These are phyloP conservation scores for Ustilago loliicola DNA, from an alignment of 1,284 basidiomycete genomes.

Conservation along the genomic window DNA sequence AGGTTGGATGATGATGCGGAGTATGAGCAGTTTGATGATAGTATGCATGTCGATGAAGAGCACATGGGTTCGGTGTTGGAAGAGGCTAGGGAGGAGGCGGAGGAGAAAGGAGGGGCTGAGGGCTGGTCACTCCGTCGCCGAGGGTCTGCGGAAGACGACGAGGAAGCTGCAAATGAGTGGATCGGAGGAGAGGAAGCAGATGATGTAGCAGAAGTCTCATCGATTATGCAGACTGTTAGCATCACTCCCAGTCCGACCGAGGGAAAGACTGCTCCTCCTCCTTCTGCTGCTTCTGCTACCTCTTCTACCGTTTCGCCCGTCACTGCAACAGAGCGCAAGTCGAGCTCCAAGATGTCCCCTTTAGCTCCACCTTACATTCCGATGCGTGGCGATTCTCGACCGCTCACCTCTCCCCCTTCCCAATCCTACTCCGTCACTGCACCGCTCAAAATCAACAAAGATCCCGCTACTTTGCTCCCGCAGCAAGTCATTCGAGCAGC, in stretches of 20 bases:
- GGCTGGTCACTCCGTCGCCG: constrained; percentile 40
- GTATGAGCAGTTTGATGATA: constrained; percentile 38
- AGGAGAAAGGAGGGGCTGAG: background rate
- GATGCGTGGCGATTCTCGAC: constrained; percentile 32
- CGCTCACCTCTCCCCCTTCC: background rate
- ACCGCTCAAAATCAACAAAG: constrained; percentile 49
- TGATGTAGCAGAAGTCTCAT: constrained; percentile 47
- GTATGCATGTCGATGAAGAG: constrained; percentile 22
- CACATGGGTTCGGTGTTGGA: constrained; percentile 22
- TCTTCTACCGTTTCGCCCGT: constrained; percentile 22
- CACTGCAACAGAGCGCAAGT: background rate
- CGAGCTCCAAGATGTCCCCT: background rate
- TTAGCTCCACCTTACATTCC: constrained; percentile 17
- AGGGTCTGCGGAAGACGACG: constrained; percentile 16
- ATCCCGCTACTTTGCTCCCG: constrained; percentile 14
- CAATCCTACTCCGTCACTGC: constrained; percentile 14
- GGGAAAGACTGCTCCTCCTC: constrained; percentile 20
- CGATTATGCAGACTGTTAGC: constrained; percentile 44
- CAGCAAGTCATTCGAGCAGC: constrained; percentile 43
- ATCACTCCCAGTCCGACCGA: constrained; percentile 9
- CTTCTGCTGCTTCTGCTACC: constrained; percentile 14
- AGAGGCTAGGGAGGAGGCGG: background rate
- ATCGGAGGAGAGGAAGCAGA: constrained; percentile 31
- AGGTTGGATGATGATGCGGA: constrained; percentile 43
- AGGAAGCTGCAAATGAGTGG: constrained; percentile 4